These are phyloP conservation scores for Bidens hawaiensis DNA, from an alignment of 140 eudicot genomes.

Conservation along the genomic window DNA sequence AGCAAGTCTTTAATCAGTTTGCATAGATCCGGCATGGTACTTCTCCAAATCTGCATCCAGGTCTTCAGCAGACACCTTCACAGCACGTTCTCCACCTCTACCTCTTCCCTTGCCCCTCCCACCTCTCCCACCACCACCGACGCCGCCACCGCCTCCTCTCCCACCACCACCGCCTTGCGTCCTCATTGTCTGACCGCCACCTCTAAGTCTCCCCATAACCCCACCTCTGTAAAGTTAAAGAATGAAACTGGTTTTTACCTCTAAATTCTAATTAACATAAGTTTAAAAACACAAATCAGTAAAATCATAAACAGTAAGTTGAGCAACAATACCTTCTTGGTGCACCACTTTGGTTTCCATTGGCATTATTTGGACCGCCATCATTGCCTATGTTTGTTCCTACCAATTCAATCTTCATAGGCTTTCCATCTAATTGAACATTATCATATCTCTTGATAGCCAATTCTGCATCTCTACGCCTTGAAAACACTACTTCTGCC, in stretches of 20 bases:
- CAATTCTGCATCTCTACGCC: conserved; percentile 51
- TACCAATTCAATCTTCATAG: conserved; percentile 54
- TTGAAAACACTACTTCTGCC: conserved; percentile 58
- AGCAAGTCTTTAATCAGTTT: conserved; percentile 28
- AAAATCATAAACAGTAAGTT: neutral
- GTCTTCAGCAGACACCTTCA: conserved; percentile 48
- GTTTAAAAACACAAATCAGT: neutral
- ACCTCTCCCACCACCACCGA: conserved; percentile 1
- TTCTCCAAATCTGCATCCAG: conserved; percentile 64
- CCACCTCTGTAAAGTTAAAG: conserved; percentile 33
- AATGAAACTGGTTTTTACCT: neutral
- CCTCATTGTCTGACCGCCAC: conserved; percentile 32
- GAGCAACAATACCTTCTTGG: conserved; percentile 33
- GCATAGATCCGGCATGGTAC: conserved; percentile 47
- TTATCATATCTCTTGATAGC: conserved; percentile 58
- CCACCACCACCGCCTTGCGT: conserved; percentile 12
- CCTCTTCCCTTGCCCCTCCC: conserved; percentile 17
- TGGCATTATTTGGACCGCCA: conserved; percentile 12
- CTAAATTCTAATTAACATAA: neutral
- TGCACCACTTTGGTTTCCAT: conserved; percentile 36
- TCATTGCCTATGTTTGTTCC: conserved; percentile 39
- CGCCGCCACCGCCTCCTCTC: conserved; percentile 12
- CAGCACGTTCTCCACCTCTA: conserved; percentile 37
- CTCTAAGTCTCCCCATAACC: conserved; percentile 40
- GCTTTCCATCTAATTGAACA: conserved; percentile 63